Evolutionary conservation across 2,329 filamentous ascomycete genomes (phyloP).

Genomic region (Hawksworthiomyces lignivorus): DNA sequence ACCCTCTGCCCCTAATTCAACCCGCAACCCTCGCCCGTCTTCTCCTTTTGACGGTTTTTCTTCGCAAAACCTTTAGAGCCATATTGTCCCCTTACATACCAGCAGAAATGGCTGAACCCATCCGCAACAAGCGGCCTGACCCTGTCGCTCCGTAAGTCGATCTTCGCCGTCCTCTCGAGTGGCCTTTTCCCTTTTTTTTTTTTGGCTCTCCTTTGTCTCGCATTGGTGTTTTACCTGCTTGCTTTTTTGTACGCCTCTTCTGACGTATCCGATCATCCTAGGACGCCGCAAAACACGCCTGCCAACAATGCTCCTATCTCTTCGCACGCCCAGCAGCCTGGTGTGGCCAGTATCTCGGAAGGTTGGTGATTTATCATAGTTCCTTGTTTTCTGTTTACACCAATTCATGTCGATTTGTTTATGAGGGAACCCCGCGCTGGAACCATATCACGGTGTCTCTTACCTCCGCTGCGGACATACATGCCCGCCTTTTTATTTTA

Average conservation of each 20-base stretch:
- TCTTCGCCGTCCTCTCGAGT: slow-evolving; percentile 4
- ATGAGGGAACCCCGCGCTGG: no score
- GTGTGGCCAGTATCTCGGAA: slow-evolving; percentile 92
- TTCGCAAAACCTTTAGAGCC: not conserved
- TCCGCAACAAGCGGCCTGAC: slow-evolving; percentile 55
- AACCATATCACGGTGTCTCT: no score
- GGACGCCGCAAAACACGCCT: slow-evolving; percentile 97
- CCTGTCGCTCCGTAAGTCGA: slow-evolving; percentile 48
- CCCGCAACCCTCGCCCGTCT: no score
- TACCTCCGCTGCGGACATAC: no score
- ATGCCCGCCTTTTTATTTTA: no score
- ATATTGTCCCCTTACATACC: not conserved
- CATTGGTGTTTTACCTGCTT: not conserved
- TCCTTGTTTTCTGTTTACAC: not conserved
- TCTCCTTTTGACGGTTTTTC: not conserved
- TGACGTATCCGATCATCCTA: slow-evolving; percentile 39
- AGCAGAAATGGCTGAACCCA: slow-evolving; percentile 50
- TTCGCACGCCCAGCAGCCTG: slow-evolving; percentile 92
- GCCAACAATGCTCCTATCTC: slow-evolving; percentile 94
- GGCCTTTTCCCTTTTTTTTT: not conserved
- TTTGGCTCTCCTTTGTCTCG: no score
- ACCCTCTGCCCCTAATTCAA: no score
- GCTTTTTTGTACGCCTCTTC: no score
- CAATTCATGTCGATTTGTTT: no score
- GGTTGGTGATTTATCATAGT: slow-evolving; percentile 65